Evolutionary conservation across 768 basidiomycete species (phyloP).

Genomic region (Naganishia vishniacii): DNA sequence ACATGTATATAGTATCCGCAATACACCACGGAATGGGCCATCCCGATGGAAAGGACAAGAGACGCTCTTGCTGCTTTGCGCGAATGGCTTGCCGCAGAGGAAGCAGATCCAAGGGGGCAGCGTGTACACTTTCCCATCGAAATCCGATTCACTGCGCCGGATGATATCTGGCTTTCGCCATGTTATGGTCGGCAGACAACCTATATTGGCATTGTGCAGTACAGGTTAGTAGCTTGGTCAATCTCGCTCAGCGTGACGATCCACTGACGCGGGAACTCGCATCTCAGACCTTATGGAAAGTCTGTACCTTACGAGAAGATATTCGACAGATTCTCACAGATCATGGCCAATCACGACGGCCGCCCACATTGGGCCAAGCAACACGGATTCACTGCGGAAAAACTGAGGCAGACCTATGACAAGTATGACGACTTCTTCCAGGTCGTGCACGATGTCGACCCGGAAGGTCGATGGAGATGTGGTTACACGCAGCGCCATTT

Average conservation of each 20-base stretch:
- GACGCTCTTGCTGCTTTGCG: conserved; percentile 67
- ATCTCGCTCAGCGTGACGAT: not conserved
- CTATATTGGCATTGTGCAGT: conserved; percentile 98
- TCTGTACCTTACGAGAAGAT: conserved; percentile 73
- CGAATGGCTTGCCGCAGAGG: conserved; percentile 66
- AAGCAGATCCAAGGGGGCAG: conserved; percentile 62
- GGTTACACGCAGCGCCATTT: conserved; percentile 79
- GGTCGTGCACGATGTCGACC: conserved; percentile 66
- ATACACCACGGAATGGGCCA: conserved; percentile 91
- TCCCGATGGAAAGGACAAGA: conserved; percentile 65
- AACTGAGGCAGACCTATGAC: conserved; percentile 68
- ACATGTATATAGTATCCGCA: conserved; percentile 68
- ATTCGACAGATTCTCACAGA: conserved; percentile 69
- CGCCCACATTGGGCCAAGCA: conserved; percentile 96
- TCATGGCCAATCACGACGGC: conserved; percentile 65
- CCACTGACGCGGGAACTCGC: not conserved
- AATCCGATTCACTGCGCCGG: conserved; percentile 76
- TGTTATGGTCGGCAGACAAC: conserved; percentile 70
- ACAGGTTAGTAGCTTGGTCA: conserved; percentile 61
- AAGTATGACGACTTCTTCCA: conserved; percentile 69
- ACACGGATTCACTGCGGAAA: conserved; percentile 63
- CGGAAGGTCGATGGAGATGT: conserved; percentile 66
- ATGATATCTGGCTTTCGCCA: conserved; percentile 93
- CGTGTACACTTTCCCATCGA: conserved; percentile 90
- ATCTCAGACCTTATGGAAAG: conserved; percentile 70